Percentiles rank a stretch among this genome's conserved stretches.
phyloP scores from a whole-genome alignment of 495 filamentous ascomycete species.

The Gamarada debralockiae region DNA sequence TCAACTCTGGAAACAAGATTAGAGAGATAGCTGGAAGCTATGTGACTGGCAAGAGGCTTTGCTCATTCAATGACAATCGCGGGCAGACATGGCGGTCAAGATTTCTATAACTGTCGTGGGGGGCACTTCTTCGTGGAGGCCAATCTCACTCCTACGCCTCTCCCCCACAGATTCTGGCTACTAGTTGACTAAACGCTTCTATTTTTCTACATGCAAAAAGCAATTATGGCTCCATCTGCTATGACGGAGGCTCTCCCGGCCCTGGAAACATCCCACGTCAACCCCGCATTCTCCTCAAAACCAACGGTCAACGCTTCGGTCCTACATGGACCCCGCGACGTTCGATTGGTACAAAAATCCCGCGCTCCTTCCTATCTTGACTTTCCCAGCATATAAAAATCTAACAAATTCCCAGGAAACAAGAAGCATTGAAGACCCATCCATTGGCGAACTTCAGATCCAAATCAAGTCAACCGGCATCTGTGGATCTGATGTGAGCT shows the following conservation, averaged over 20 bases:
- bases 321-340: slow-evolving; percentile 44
- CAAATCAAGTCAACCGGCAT: slow-evolving; percentile 71
- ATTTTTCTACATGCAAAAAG: not conserved
- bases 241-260: slow-evolving; percentile 10
- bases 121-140: slow-evolving; percentile 10
- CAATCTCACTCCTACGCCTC: not conserved
- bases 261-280: slow-evolving; percentile 1
- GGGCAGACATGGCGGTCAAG: not conserved
- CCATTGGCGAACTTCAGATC: slow-evolving; percentile 63
- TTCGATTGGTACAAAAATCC: slow-evolving; percentile 41
- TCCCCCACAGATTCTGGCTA: slow-evolving; percentile 2
- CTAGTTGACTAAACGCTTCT: slow-evolving; percentile 11
- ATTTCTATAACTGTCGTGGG: not conserved
- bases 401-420: slow-evolving; percentile 37
- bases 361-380: slow-evolving; percentile 27
- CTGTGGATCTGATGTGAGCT: slow-evolving; percentile 81
- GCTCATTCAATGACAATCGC: not conserved
- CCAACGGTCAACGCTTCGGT: slow-evolving; percentile 37
- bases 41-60: slow-evolving; percentile 2
- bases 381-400: slow-evolving; percentile 16
- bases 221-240: slow-evolving; percentile 20
- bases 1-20: slow-evolving; percentile 4
- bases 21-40: slow-evolving; percentile 12
- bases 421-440: slow-evolving; percentile 41
- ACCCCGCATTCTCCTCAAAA: slow-evolving; percentile 12